These are phyloP conservation scores for Penicillium nucicola DNA, from an alignment of 495 filamentous ascomycete genomes.

Conservation along the genomic window DNA sequence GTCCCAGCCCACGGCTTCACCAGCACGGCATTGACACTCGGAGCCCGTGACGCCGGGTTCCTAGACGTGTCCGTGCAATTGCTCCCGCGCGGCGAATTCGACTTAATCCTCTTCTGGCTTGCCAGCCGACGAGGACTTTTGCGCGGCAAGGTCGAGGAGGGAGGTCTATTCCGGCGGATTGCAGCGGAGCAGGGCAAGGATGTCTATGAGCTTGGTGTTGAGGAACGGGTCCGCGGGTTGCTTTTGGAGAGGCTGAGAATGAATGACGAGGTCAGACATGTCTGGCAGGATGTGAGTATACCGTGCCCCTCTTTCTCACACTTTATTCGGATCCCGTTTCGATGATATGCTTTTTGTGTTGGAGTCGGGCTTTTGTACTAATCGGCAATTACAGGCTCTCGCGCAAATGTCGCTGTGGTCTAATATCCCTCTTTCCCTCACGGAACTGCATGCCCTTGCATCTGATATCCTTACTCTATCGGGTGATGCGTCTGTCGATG, in stretches of 20 bases:
- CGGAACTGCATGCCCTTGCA: slow-evolving; percentile 73
- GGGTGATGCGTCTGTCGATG: slow-evolving; percentile 77
- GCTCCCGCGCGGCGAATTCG: slow-evolving; percentile 74
- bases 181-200: slow-evolving; percentile 4
- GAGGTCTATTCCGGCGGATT: slow-evolving; percentile 10
- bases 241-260: slow-evolving; percentile 69
- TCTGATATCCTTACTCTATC: slow-evolving; percentile 88
- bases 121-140: slow-evolving; percentile 61
- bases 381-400: slow-evolving; percentile 58
- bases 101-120: slow-evolving; percentile 79
- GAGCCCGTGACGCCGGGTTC: slow-evolving; percentile 79
- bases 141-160: slow-evolving; percentile 48
- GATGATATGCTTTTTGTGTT: too few species aligned
- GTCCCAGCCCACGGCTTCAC: slow-evolving; percentile 85
- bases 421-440: slow-evolving; percentile 72
- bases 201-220: slow-evolving; percentile 28
- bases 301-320: background rate
- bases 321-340: too few species aligned
- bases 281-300: slow-evolving; percentile 77
- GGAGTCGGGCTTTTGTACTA: too few species aligned
- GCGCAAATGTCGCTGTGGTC: slow-evolving; percentile 80
- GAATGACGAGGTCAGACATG: slow-evolving; percentile 64
- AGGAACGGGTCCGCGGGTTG: slow-evolving; percentile 60
- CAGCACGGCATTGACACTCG: slow-evolving; percentile 62
- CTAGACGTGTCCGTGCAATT: slow-evolving; percentile 81